Evolutionary conservation across 192 early-diverging fungal genomes (phyloP), one percentile per base, ranked within the genome.

Genomic region (Coemansia sp.): DNA sequence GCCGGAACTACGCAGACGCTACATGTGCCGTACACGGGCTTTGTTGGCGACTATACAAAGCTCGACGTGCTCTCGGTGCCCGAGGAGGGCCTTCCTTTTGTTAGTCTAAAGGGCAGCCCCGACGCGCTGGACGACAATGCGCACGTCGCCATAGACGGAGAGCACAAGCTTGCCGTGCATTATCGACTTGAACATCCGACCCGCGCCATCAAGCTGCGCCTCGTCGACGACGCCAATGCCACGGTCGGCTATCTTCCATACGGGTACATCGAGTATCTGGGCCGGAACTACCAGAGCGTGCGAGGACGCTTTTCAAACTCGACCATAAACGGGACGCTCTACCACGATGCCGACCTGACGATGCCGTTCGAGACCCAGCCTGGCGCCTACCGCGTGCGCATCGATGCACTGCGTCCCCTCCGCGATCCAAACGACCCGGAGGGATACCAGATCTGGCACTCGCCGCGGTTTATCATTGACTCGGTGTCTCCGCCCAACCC

Each of bases 131-230:
- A 52, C 23, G 69, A 65, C 16, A 62, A 68, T 19, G 39, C 30
- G 30, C 70, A 72, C 19, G 36, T 80, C 10, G 18, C 55, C 11
- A 81, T 81, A 24, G 63, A 81, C 51, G 49, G 42, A 51, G 36
- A 69, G 23, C 68, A 75, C 47, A 69, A 64, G 16, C 57, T 81
- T 4, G 65, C 69, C 3, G 73, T 74, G 6, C 73, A 74, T 64
- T 75, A 75, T 60, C 78, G 78, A 32, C 62, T 81, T 6, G 74
- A 75, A 55, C 72, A 71, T 45, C 78, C 78, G 9, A 81, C 78
- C 16, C 61, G 74, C 23, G 14, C 69, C 25, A 63, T 81, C 22
- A 71, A 81, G 58, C 28, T 81, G 53, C 78, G 75, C 47, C 73
- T 81, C 13, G 67, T 81, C 1, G 73, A 81, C 56, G 67, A 71